Percentiles rank a stretch among this genome's conserved stretches.
Conservation (phyloP, 495 filamentous ascomycete species). For the Penicillium cataractarum region DNA sequence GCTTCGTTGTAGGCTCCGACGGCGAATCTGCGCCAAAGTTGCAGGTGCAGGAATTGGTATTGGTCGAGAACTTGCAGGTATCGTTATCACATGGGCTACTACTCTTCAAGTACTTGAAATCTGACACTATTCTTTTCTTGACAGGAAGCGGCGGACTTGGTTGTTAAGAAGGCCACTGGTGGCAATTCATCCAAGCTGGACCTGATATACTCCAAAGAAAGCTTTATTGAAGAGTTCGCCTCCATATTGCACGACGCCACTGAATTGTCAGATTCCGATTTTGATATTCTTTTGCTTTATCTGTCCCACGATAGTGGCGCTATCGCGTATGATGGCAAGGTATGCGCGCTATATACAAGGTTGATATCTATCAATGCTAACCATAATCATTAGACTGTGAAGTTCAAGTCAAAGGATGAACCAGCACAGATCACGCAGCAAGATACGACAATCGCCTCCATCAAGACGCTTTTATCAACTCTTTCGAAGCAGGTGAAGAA, state of each 20-base stretch:
- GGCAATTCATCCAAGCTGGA: conserved; percentile 53
- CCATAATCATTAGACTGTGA: conserved; percentile 62
- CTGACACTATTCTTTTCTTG: conserved; percentile 8
- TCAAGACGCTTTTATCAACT: conserved; percentile 67
- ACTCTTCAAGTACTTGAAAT: too few relatives aligned
- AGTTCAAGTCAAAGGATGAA: conserved; percentile 62
- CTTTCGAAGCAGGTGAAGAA: conserved; percentile 65
- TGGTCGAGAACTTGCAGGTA: conserved; percentile 59
- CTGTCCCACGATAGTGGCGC: conserved; percentile 68
- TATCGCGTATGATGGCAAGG: conserved; percentile 67
- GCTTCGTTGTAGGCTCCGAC: conserved; percentile 54
- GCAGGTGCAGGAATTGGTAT: conserved; percentile 50
- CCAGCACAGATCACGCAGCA: conserved; percentile 64
- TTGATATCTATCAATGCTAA: conserved; percentile 20
- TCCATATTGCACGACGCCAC: conserved; percentile 51
- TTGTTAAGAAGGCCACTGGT: conserved; percentile 48
- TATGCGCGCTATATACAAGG: conserved; percentile 35
- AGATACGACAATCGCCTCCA: conserved; percentile 78
- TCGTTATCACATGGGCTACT: conserved; percentile 6
- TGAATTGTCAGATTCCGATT: conserved; percentile 65
- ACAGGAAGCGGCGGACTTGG: conserved; percentile 50
- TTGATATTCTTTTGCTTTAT: conserved; percentile 71
- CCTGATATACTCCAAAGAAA: conserved; percentile 66
- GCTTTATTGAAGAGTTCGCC: conserved; percentile 63
- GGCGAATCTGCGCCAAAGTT: conserved; percentile 33